Conservation (phyloP, 2,329 filamentous ascomycete species). For the Acrodontium crateriforme region DNA sequence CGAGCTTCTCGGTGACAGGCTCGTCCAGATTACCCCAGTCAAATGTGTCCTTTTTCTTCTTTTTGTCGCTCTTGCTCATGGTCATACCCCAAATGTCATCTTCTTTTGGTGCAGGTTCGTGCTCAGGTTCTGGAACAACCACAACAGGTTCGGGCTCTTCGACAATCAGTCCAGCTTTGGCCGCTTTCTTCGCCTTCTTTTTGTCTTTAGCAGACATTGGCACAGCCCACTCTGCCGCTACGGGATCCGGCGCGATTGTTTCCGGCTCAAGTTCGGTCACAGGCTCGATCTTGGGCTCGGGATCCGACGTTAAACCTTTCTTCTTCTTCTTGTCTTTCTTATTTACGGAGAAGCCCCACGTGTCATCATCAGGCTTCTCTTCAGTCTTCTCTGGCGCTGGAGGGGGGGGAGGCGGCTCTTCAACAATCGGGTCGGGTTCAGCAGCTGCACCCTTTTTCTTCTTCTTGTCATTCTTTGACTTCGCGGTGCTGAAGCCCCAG, state of each 20-base stretch:
- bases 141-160: conserved; percentile 9
- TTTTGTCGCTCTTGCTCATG: conserved; percentile 15
- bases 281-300: conserved; percentile 22
- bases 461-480: conserved; percentile 27
- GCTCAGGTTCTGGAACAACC: conserved; percentile 13
- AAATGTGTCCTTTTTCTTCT: conserved; percentile 30
- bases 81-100: conserved; percentile 15
- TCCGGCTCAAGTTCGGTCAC: conserved; percentile 26
- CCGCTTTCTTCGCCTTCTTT: conserved; percentile 37
- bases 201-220: conserved; percentile 28
- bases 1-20: background rate
- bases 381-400: conserved; percentile 10
- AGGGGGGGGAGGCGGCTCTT: conserved; percentile 13
- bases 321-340: conserved; percentile 32
- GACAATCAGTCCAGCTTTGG: conserved; percentile 20
- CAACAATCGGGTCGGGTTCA: conserved; percentile 13
- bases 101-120: conserved; percentile 18
- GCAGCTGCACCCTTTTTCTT: conserved; percentile 16
- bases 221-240: conserved; percentile 22
- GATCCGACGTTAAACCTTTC: conserved; percentile 16
- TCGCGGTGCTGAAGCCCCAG: conserved; percentile 9
- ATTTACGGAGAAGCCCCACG: conserved; percentile 17
- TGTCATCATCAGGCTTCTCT: conserved; percentile 20
- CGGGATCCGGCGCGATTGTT: conserved; percentile 23
- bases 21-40: conserved; percentile 19